A percentile compares a stretch with the other conserved stretches of the same genome.
phyloP scores from a whole-genome alignment of 352 stramenopile species.

The Hyaloperonospora brassicae region DNA sequence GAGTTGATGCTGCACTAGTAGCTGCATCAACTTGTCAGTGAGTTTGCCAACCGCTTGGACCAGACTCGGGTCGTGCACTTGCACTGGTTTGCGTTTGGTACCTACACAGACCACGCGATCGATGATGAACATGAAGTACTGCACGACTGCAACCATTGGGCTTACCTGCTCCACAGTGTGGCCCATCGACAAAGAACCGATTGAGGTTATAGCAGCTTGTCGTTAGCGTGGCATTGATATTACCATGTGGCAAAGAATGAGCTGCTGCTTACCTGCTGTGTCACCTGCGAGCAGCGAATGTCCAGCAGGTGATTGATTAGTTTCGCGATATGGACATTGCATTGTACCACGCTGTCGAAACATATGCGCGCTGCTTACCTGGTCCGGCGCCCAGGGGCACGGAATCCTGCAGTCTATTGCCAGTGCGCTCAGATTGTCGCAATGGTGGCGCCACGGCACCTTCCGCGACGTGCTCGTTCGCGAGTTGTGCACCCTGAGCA shows the following conservation, averaged over 20 bases:
- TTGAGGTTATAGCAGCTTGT: not conserved
- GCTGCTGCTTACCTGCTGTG: not conserved
- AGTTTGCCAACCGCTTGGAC: conserved; percentile 58
- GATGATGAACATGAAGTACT: conserved; percentile 2
- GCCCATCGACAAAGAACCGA: not conserved
- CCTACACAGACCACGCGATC: conserved; percentile 1
- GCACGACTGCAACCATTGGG: not conserved
- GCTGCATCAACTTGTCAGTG: conserved; percentile 37
- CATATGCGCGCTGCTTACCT: conserved; percentile 3
- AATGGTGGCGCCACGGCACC: conserved; percentile 13
- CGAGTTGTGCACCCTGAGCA: conserved; percentile 7
- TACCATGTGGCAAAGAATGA: not conserved
- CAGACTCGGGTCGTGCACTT: conserved; percentile 51
- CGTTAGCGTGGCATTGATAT: not conserved
- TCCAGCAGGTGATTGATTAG: not conserved
- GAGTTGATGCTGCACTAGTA: conserved; percentile 22
- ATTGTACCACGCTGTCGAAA: not conserved
- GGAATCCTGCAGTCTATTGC: conserved; percentile 4
- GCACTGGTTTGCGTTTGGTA: conserved; percentile 14
- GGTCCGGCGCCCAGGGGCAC: not conserved
- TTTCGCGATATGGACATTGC: not conserved
- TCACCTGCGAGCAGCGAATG: conserved; percentile 1
- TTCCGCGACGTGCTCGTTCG: not conserved
- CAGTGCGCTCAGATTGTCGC: conserved; percentile 19
- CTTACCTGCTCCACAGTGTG: conserved; percentile 1